A percentile compares a stretch with the other conserved stretches of the same genome.
Conservation (phyloP, 495 filamentous ascomycete species). For the Aspergillus saccharolyticus region DNA sequence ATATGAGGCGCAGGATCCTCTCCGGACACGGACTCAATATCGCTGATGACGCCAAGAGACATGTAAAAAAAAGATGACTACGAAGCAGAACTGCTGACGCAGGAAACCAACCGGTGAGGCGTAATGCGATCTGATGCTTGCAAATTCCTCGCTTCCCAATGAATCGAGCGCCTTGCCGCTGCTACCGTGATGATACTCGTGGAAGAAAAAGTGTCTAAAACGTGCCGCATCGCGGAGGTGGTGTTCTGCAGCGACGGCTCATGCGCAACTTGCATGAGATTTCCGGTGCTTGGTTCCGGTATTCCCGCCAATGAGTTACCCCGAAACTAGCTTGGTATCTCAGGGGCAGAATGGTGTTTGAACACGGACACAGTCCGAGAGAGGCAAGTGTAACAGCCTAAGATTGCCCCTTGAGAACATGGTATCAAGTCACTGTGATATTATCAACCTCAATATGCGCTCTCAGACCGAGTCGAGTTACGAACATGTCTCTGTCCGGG, state of each 20-base stretch:
- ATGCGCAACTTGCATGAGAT: background rate
- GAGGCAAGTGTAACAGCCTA: background rate
- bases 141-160: background rate
- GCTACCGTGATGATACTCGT: background rate
- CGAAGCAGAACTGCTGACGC: too few relatives aligned
- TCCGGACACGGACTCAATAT: background rate
- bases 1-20: background rate
- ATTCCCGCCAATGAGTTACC: background rate
- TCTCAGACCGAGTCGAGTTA: background rate
- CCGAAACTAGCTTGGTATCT: background rate
- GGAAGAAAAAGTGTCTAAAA: background rate
- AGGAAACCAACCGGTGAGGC: too few relatives aligned
- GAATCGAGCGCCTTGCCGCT: background rate
- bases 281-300: background rate
- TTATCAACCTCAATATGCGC: background rate
- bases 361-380: background rate
- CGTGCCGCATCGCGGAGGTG: background rate
- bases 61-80: too few relatives aligned
- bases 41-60: background rate
- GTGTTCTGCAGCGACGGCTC: background rate
- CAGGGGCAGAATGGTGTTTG: background rate
- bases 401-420: background rate
- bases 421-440: background rate
- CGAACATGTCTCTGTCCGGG: background rate
- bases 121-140: background rate